Evolutionary conservation across 2,329 filamentous ascomycete species (phyloP), one percentile per base, ranked within the genome.

Genomic region (Didymella keratinophila): DNA sequence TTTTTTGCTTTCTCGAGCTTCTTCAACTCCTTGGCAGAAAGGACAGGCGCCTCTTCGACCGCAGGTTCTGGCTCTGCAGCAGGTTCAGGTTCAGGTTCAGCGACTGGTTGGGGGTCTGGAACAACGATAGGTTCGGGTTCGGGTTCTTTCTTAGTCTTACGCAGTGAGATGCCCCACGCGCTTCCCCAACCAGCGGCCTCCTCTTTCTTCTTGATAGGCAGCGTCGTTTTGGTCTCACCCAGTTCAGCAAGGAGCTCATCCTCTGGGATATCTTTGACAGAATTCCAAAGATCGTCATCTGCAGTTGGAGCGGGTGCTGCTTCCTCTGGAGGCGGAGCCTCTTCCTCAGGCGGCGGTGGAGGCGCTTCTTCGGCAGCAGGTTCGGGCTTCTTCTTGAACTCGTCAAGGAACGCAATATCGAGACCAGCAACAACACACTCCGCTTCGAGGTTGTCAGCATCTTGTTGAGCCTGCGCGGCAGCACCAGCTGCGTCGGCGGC

Each of bases 141-240:
- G 21, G 51, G 34, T 76, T 81, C 81, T 66, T 80, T 80, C 60
- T 79, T 81, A 8, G 75, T 76, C 58, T 78, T 78, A 65, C 79
- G 80, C 52, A 79, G 69, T 55, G 76, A 78, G 42, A 79, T 74
- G 54, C 80, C 80, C 78, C 78, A 82, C 53, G 78, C 78, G 48
- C 76, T 79, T 43, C 78, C 79, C 68, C 73, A 76, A 23, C 73
- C 69, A 47, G 73, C 52, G 27, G 71, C 52, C 34, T 68, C 67
- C 36, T 74, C 67, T 42, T 71, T 66, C 50, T 66, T 69, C 64
- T 73, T 60, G 8, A 51, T 68, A 12, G 57, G 57, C 23, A 56
- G 34, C 3, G 52, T 55, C 4, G 58, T 52, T 34, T 56, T 55
- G 21, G 58, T 52, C 51, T 77, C 71, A 41, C 75, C 78, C 18